These are phyloP conservation scores for Oenanthe javanica DNA, from an alignment of 140 eudicot genomes.

Conservation along the genomic window DNA sequence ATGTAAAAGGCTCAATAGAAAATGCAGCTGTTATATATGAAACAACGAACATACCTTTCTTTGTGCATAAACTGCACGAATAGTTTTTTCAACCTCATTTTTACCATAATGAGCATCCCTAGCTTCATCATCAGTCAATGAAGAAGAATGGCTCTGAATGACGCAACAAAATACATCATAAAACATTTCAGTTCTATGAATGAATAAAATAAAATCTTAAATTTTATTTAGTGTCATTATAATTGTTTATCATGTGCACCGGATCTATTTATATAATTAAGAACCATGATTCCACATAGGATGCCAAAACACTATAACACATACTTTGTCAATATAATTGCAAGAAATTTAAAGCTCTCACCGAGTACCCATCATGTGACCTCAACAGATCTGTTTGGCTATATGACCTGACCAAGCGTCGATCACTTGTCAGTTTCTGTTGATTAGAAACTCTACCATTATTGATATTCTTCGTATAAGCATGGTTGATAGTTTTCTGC, in stretches of 20 bases:
- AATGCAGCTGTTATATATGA: neutral
- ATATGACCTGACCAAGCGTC: conserved; percentile 48
- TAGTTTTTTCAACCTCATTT: conserved; percentile 58
- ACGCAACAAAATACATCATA: conserved; percentile 6
- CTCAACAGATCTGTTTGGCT: conserved; percentile 61
- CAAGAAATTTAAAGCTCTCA: conserved; percentile 20
- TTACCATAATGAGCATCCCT: conserved; percentile 39
- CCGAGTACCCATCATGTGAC: conserved; percentile 77
- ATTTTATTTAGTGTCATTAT: neutral
- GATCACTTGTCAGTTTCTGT: conserved; percentile 42
- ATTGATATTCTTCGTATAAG: conserved; percentile 24
- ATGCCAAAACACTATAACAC: neutral
- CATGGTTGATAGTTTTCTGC: conserved; percentile 26
- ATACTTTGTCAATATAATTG: neutral
- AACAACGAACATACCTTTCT: conserved; percentile 39
- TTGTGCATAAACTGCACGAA: conserved; percentile 66
- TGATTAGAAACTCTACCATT: conserved; percentile 31
- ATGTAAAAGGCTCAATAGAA: neutral
- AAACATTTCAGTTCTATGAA: neutral
- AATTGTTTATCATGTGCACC: neutral
- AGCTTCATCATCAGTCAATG: conserved; percentile 74
- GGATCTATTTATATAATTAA: neutral
- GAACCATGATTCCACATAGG: neutral
- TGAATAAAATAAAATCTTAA: neutral
- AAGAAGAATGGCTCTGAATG: conserved; percentile 84